phyloP scores from a whole-genome alignment of 2,329 filamentous ascomycete genomes.

The Fusarium floridanum region DNA sequence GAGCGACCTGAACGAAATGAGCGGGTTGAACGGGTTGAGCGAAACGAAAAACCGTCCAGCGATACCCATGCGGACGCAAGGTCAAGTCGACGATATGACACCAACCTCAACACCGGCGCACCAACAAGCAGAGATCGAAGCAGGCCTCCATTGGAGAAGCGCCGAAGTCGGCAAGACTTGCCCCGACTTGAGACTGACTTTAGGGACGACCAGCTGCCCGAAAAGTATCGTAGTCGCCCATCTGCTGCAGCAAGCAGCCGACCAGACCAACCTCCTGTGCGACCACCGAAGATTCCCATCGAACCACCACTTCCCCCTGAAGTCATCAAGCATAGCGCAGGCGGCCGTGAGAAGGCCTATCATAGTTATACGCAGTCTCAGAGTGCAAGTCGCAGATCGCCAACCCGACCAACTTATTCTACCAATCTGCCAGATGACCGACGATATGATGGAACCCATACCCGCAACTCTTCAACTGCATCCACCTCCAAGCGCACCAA shows the following conservation, averaged over 20 bases:
- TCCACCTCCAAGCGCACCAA: constrained; percentile 47
- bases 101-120: constrained; percentile 33
- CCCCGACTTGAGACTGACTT: constrained; percentile 61
- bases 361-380: constrained; percentile 46
- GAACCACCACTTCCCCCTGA: constrained; percentile 58
- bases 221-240: constrained; percentile 55
- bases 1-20: constrained; percentile 18
- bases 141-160: constrained; percentile 44
- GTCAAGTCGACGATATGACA: constrained; percentile 18
- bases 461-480: constrained; percentile 44
- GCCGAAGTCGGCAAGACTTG: constrained; percentile 55
- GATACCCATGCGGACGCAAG: background rate
- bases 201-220: constrained; percentile 40
- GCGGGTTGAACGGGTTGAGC: background rate
- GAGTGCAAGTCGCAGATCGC: constrained; percentile 37
- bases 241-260: constrained; percentile 49
- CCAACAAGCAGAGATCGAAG: constrained; percentile 34
- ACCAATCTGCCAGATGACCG: constrained; percentile 47
- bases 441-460: constrained; percentile 42
- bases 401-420: constrained; percentile 48
- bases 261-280: constrained; percentile 49
- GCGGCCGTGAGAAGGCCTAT: constrained; percentile 59
- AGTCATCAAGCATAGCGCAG: constrained; percentile 56
- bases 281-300: constrained; percentile 45
- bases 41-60: constrained; percentile 10